These are phyloP conservation scores for Trichoderma atroviride DNA, from an alignment of 2,329 filamentous ascomycete species.

Conservation along the genomic window DNA sequence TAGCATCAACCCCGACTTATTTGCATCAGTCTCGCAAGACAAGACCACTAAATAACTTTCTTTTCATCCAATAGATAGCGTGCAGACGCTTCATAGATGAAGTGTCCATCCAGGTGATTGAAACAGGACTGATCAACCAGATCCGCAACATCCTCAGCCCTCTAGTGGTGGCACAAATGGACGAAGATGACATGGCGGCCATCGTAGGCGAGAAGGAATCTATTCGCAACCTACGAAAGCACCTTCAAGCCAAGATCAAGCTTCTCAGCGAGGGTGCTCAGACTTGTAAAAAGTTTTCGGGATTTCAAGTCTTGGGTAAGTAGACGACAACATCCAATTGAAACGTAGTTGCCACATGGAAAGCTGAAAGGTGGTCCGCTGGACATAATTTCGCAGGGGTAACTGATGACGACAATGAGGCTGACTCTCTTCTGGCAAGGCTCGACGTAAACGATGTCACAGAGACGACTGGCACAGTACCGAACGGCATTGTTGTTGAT, in stretches of 20 bases:
- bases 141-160: conserved; percentile 31
- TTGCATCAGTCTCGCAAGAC: background rate
- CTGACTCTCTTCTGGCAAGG: background rate
- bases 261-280: background rate
- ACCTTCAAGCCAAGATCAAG: conserved; percentile 2
- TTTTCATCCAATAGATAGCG: conserved; percentile 28
- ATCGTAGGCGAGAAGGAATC: conserved; percentile 32
- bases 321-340: background rate
- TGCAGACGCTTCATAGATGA: conserved; percentile 32
- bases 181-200: conserved; percentile 27
- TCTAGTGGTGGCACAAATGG: conserved; percentile 29
- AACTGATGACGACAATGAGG: background rate
- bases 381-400: background rate
- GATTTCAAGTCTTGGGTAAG: conserved; percentile 2
- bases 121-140: conserved; percentile 30
- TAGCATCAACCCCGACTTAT: background rate
- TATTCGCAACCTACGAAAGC: background rate
- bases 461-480: background rate
- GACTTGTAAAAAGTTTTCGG: conserved; percentile 18
- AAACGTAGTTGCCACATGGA: too few relatives aligned
- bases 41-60: background rate
- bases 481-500: background rate
- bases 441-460: background rate
- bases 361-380: too few relatives aligned
- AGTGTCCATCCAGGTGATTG: conserved; percentile 34